These are phyloP conservation scores for Graphilbum fragrans DNA, from an alignment of 2,329 filamentous ascomycete species.

Conservation along the genomic window DNA sequence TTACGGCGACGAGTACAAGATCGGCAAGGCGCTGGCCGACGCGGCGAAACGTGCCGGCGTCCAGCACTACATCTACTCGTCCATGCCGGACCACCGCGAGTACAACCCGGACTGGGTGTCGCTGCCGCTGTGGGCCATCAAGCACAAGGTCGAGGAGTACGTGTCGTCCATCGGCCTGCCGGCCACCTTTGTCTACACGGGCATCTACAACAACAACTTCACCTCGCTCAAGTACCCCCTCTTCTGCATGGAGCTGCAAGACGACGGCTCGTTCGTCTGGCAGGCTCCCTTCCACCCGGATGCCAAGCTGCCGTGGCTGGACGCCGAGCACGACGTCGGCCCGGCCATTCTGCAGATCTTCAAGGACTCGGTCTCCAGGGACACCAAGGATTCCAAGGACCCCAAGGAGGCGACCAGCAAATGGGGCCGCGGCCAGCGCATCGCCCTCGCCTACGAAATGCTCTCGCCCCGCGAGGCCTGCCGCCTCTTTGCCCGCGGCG, in stretches of 20 bases:
- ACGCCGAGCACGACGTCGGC: conserved; percentile 91
- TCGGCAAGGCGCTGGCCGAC: conserved; percentile 79
- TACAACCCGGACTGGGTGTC: conserved; percentile 69
- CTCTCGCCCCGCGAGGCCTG: conserved; percentile 77
- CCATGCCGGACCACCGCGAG: conserved; percentile 87
- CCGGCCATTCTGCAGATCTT: conserved; percentile 87
- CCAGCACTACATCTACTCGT: conserved; percentile 90
- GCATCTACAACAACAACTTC: conserved; percentile 99
- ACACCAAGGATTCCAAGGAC: too few relatives aligned
- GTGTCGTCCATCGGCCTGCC: conserved; percentile 70
- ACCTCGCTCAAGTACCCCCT: conserved; percentile 84
- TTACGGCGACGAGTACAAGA: conserved; percentile 86
- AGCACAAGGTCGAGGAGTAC: conserved; percentile 88
- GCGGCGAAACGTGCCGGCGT: conserved; percentile 76
- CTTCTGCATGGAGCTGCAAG: conserved; percentile 76
- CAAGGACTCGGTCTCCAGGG: conserved; percentile 76
- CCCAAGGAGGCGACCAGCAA: too few relatives aligned
- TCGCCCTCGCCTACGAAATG: conserved; percentile 84
- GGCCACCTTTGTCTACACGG: conserved; percentile 88
- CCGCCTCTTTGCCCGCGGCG: conserved; percentile 62
- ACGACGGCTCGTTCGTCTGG: conserved; percentile 82
- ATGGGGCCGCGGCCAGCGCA: conserved; percentile 62
- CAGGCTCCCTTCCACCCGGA: conserved; percentile 87
- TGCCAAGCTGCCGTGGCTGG: conserved; percentile 83
- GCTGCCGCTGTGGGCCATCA: conserved; percentile 81